Evolutionary conservation across 805 yeast species (phyloP).

Genomic region (Wickerhamomyces ciferrii): DNA sequence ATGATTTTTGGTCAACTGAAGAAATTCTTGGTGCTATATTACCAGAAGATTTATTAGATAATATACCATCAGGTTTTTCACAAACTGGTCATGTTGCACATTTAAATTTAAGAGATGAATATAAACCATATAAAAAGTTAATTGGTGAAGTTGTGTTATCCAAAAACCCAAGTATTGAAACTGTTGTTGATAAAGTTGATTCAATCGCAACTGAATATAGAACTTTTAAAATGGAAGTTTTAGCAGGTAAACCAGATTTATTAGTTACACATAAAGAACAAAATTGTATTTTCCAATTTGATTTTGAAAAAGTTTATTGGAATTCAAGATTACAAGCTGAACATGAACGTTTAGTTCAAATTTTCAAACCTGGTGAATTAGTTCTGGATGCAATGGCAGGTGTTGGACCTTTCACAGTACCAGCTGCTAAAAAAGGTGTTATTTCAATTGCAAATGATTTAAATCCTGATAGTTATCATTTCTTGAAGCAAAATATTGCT

Average conservation of each 20-base stretch:
- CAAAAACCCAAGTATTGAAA: conserved; percentile 64
- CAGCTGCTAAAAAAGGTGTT: conserved; percentile 82
- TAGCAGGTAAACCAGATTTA: conserved; percentile 79
- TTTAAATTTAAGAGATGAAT: conserved; percentile 77
- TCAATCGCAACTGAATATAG: conserved; percentile 83
- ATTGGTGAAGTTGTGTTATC: conserved; percentile 91
- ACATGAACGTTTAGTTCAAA: conserved; percentile 71
- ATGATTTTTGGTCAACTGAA: conserved; percentile 85
- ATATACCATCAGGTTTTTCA: conserved; percentile 87
- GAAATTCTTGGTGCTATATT: conserved; percentile 74
- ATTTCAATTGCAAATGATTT: conserved; percentile 88
- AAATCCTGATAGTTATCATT: conserved; percentile 80
- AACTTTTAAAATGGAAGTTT: conserved; percentile 88
- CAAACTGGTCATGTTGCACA: conserved; percentile 96
- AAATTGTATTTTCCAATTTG: conserved; percentile 80
- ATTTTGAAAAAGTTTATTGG: conserved; percentile 95
- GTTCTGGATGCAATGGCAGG: conserved; percentile 98
- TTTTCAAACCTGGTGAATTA: conserved; percentile 60
- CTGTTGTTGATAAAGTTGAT: conserved; percentile 90
- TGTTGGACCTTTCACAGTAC: conserved; percentile 96
- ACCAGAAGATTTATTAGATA: conserved; percentile 65
- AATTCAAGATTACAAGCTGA: conserved; percentile 92
- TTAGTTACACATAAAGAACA: conserved; percentile 84
- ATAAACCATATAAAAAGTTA: conserved; percentile 69
- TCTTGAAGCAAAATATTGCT: conserved; percentile 58